Evolutionary conservation across 768 basidiomycete genomes (phyloP).

Genomic region (Termitomyces sp.): DNA sequence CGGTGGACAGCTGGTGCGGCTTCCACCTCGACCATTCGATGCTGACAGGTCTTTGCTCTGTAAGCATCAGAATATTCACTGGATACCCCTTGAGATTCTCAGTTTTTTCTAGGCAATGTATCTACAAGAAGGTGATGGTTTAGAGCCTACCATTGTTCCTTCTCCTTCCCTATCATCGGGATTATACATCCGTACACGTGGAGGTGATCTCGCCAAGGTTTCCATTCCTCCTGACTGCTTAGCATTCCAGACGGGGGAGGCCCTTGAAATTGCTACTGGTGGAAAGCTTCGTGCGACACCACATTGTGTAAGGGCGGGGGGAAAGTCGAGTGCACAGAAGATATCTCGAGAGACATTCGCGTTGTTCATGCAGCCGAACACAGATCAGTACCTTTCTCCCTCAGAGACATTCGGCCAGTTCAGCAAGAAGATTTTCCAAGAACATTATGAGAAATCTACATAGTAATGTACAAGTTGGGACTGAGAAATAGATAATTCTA

Average conservation of each 20-base stretch:
- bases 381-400: constrained; percentile 63
- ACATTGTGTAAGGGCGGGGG: constrained; percentile 83
- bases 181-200: constrained; percentile 85
- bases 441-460: constrained; percentile 35
- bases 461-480: constrained; percentile 12
- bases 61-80: constrained; percentile 24
- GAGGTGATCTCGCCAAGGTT: constrained; percentile 74
- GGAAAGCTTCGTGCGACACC: constrained; percentile 85
- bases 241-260: constrained; percentile 97
- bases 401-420: constrained; percentile 85
- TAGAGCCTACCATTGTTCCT: constrained; percentile 42
- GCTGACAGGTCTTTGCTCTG: constrained; percentile 89
- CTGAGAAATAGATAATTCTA: constrained; percentile 12
- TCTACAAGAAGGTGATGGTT: constrained; percentile 41
- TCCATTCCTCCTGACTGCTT: constrained; percentile 79
- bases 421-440: constrained; percentile 72
- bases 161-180: constrained; percentile 77
- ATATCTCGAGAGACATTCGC: constrained; percentile 86
- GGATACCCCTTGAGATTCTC: neutral
- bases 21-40: constrained; percentile 91
- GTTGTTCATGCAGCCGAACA: constrained; percentile 86
- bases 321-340: constrained; percentile 32
- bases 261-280: constrained; percentile 83
- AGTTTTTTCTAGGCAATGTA: constrained; percentile 73
- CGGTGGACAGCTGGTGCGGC: constrained; percentile 89